phyloP scores from a whole-genome alignment of 2,329 filamentous ascomycete genomes.

The Botrytis byssoidea region DNA sequence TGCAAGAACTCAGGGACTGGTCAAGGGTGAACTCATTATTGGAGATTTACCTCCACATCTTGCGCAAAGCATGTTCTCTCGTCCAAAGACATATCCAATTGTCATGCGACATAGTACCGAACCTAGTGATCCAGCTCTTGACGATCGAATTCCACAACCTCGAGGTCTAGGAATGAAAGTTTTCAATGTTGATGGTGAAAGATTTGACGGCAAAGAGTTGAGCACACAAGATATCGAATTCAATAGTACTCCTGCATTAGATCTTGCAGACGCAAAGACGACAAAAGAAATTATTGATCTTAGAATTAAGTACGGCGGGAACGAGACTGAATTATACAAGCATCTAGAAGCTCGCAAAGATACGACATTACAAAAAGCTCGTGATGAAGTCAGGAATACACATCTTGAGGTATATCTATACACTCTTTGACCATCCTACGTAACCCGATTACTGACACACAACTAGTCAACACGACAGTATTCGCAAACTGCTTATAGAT shows the following conservation, averaged over 20 bases:
- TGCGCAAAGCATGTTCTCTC: constrained; percentile 43
- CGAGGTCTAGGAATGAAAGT: constrained; percentile 51
- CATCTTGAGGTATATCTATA: neutral
- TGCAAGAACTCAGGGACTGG: constrained; percentile 47
- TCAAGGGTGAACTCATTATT: constrained; percentile 48
- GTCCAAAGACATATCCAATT: constrained; percentile 37
- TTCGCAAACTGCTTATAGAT: constrained; percentile 49
- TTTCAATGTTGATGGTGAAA: constrained; percentile 47
- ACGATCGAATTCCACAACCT: constrained; percentile 46
- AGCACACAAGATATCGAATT: constrained; percentile 47
- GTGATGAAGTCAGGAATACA: constrained; percentile 42
- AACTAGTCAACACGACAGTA: constrained; percentile 43
- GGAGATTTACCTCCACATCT: constrained; percentile 45
- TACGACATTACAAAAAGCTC: constrained; percentile 42
- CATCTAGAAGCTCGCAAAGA: constrained; percentile 43
- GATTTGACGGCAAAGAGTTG: constrained; percentile 42
- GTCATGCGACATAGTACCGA: constrained; percentile 43
- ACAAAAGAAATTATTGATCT: constrained; percentile 46
- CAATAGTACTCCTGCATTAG: constrained; percentile 48
- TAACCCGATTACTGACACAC: constrained; percentile 34
- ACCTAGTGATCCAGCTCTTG: constrained; percentile 42
- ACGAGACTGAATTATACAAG: constrained; percentile 44
- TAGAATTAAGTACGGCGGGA: constrained; percentile 41
- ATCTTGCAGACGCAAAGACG: constrained; percentile 47
- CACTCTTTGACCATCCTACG: neutral